phyloP scores from a whole-genome alignment of 2,329 filamentous ascomycete species.

The Xylaria arbuscula region DNA sequence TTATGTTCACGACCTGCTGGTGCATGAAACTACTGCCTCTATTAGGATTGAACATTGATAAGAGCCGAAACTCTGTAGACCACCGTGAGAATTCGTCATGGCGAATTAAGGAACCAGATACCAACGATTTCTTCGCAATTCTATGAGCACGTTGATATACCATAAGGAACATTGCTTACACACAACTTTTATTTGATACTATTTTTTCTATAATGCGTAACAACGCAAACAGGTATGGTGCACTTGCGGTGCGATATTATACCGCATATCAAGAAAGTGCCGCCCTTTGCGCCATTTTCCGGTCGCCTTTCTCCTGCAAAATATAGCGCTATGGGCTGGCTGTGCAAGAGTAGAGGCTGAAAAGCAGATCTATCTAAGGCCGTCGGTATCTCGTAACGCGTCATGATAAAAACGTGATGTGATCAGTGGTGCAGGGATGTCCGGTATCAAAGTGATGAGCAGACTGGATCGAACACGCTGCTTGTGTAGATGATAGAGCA shows the following conservation, averaged over 20 bases:
- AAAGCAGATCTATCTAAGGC: conserved; percentile 37
- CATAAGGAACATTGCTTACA: conserved; percentile 8
- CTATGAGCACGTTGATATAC: not conserved
- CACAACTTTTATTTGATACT: not conserved
- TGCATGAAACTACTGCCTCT: not conserved
- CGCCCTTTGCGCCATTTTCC: conserved; percentile 17
- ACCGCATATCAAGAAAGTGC: conserved; percentile 15
- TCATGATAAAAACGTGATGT: conserved; percentile 26
- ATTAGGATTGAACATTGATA: not conserved
- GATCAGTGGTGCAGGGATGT: not conserved
- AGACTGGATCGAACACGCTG: conserved; percentile 1
- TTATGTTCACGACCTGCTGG: not conserved
- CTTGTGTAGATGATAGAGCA: conserved; percentile 12
- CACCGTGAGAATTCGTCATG: not conserved
- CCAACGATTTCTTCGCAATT: not conserved
- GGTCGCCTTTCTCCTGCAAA: not conserved
- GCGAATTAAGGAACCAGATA: not conserved
- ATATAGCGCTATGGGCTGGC: conserved; percentile 1
- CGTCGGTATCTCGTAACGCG: conserved; percentile 36
- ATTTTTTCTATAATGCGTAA: conserved; percentile 26
- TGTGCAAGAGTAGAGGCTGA: conserved; percentile 5
- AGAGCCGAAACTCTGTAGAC: not conserved
- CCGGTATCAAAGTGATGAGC: not conserved
- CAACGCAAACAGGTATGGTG: conserved; percentile 1
- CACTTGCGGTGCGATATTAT: conserved; percentile 10